These are phyloP conservation scores for Exophiala dermatitidis DNA, from an alignment of 2,329 filamentous ascomycete genomes.

Conservation along the genomic window DNA sequence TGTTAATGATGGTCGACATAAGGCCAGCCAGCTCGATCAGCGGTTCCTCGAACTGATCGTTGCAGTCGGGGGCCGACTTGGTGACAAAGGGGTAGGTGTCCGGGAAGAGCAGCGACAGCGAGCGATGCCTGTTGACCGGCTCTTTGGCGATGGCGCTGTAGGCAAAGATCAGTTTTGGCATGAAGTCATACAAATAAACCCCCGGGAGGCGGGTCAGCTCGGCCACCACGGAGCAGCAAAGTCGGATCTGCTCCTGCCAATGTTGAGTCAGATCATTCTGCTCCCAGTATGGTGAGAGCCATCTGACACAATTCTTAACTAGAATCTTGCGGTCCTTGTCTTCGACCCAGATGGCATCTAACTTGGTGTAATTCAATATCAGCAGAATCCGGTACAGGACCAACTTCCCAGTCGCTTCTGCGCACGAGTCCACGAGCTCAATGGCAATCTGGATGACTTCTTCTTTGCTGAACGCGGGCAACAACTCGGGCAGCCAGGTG, in stretches of 20 bases:
- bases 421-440: constrained; percentile 88
- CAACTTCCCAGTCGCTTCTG: constrained; percentile 79
- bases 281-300: constrained; percentile 94
- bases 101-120: constrained; percentile 81
- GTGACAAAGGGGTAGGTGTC: constrained; percentile 81
- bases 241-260: constrained; percentile 84
- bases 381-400: constrained; percentile 86
- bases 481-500: constrained; percentile 89
- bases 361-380: constrained; percentile 80
- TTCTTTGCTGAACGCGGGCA: constrained; percentile 65
- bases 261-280: constrained; percentile 67
- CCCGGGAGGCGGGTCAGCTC: constrained; percentile 73
- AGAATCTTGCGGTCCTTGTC: constrained; percentile 67
- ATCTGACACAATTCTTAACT: constrained; percentile 73
- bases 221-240: constrained; percentile 88
- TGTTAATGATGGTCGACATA: constrained; percentile 71
- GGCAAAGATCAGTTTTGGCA: constrained; percentile 84
- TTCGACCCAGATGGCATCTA: constrained; percentile 68
- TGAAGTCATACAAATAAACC: constrained; percentile 76
- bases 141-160: constrained; percentile 70
- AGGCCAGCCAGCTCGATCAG: constrained; percentile 83
- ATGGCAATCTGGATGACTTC: constrained; percentile 88
- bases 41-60: constrained; percentile 70
- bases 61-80: constrained; percentile 52
- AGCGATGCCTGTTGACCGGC: constrained; percentile 50